phyloP scores from a whole-genome alignment of 805 yeast species.

The Blastobotrys terrestris region DNA sequence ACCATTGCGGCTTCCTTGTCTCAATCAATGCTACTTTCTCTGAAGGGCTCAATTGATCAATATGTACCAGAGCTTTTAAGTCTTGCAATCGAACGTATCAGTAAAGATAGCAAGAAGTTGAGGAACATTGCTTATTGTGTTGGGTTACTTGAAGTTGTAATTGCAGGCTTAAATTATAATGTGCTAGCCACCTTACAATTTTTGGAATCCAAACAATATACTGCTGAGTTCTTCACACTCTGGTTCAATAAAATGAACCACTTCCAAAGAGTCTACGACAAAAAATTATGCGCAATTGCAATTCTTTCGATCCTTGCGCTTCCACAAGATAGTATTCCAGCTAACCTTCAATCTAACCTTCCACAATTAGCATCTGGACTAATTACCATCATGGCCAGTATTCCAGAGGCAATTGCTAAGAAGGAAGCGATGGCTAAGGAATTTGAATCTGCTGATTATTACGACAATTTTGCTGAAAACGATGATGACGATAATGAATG shows the following conservation, averaged over 20 bases:
- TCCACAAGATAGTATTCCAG: constrained; percentile 31
- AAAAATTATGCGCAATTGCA: constrained; percentile 70
- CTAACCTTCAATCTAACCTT: constrained; percentile 28
- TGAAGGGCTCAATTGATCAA: constrained; percentile 43
- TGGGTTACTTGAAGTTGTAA: constrained; percentile 52
- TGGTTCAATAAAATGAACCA: constrained; percentile 60
- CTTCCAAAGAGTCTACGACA: constrained; percentile 68
- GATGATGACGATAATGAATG: constrained; percentile 18
- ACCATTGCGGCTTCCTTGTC: constrained; percentile 55
- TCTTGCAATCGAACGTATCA: constrained; percentile 38
- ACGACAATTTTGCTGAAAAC: constrained; percentile 34
- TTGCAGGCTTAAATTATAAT: constrained; percentile 59
- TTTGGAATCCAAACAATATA: constrained; percentile 40
- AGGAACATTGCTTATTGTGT: constrained; percentile 39
- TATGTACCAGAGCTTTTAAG: constrained; percentile 43
- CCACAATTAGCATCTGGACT: constrained; percentile 48
- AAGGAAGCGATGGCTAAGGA: constrained; percentile 59
- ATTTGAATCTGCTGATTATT: constrained; percentile 34
- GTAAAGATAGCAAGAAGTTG: constrained; percentile 29
- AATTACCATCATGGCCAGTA: constrained; percentile 45
- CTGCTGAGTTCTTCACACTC: constrained; percentile 47
- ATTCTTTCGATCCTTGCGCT: constrained; percentile 44
- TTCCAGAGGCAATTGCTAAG: constrained; percentile 66
- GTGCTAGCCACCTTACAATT: constrained; percentile 46
- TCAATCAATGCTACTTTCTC: constrained; percentile 54